These are phyloP conservation scores for Annulohypoxylon moriforme DNA, from an alignment of 495 filamentous ascomycete species.

Conservation along the genomic window DNA sequence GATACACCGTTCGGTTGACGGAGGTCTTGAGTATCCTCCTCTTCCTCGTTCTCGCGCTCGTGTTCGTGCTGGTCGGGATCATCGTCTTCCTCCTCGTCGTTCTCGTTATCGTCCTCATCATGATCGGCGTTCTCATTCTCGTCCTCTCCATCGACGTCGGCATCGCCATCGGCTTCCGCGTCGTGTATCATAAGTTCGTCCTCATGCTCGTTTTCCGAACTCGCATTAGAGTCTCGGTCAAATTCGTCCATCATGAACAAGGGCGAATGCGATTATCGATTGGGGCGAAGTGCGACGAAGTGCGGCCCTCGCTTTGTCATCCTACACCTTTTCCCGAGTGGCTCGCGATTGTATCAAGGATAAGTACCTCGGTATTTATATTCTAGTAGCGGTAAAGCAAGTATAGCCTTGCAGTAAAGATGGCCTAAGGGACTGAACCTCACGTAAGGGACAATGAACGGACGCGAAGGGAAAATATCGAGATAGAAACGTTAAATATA, in stretches of 20 bases:
- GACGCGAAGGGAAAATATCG: neutral
- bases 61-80: constrained; percentile 68
- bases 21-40: constrained; percentile 64
- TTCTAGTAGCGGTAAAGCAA: neutral
- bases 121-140: constrained; percentile 64
- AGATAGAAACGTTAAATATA: too few species aligned
- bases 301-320: neutral
- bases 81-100: constrained; percentile 71
- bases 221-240: constrained; percentile 67
- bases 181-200: constrained; percentile 70
- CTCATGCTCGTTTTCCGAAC: constrained; percentile 78
- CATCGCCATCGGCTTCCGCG: constrained; percentile 62
- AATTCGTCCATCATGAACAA: constrained; percentile 45
- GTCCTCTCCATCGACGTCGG: constrained; percentile 68
- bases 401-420: neutral
- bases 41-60: constrained; percentile 67
- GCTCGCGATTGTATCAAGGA: neutral
- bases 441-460: too few species aligned
- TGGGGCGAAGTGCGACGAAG: neutral
- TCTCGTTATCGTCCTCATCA: constrained; percentile 64
- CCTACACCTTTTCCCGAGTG: neutral
- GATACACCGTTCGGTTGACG: constrained; percentile 35
- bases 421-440: too few species aligned
- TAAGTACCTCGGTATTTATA: neutral
- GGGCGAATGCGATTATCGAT: neutral